phyloP scores from a whole-genome alignment of 495 filamentous ascomycete genomes.

The Annulohypoxylon moriforme region DNA sequence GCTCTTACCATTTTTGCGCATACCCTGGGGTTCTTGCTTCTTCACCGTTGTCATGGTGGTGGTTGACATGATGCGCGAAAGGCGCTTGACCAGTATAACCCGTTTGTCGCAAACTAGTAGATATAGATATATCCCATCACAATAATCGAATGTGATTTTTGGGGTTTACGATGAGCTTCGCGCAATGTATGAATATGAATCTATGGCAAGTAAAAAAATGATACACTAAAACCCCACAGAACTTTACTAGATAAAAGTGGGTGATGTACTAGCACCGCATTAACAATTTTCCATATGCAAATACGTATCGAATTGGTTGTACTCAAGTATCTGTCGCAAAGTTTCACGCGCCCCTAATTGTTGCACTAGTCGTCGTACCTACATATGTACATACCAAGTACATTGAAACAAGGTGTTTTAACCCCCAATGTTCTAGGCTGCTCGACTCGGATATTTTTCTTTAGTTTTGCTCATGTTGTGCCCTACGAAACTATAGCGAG shows the following conservation, averaged over 20 bases:
- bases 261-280: neutral
- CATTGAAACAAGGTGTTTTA: slow-evolving; percentile 21
- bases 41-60: slow-evolving; percentile 14
- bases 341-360: neutral
- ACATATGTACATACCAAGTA: too few species aligned
- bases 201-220: slow-evolving; percentile 12
- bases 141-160: neutral
- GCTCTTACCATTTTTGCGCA: slow-evolving; percentile 72
- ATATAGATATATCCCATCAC: neutral
- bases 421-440: slow-evolving; percentile 1
- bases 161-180: neutral
- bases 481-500: neutral
- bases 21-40: slow-evolving; percentile 57
- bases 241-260: neutral
- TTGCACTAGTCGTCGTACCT: neutral
- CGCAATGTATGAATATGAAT: slow-evolving; percentile 21
- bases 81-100: neutral
- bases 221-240: neutral
- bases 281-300: neutral
- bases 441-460: slow-evolving; percentile 34
- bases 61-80: slow-evolving; percentile 34
- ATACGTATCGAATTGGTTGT: neutral
- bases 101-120: neutral
- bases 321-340: neutral
- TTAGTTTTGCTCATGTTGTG: neutral